phyloP scores from a whole-genome alignment of 2,329 filamentous ascomycete genomes.

The Leptographium wingfieldii region DNA sequence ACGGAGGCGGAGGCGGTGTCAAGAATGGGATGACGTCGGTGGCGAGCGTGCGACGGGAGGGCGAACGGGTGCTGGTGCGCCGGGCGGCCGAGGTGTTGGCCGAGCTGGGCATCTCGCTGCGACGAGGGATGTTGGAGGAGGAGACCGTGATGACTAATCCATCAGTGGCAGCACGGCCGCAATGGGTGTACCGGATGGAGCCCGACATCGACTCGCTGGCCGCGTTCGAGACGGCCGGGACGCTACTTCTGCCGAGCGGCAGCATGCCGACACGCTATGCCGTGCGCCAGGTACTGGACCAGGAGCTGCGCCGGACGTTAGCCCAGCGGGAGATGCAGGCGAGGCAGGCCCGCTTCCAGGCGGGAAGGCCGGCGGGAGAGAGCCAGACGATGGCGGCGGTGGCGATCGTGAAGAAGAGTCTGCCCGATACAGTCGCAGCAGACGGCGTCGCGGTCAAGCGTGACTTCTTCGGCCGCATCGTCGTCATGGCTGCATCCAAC shows the following conservation, averaged over 20 bases:
- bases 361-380: conserved; percentile 26
- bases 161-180: conserved; percentile 37
- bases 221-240: conserved; percentile 56
- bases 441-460: conserved; percentile 38
- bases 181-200: conserved; percentile 89
- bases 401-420: neutral
- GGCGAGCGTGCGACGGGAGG: conserved; percentile 79
- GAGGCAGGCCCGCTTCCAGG: conserved; percentile 51
- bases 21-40: conserved; percentile 42
- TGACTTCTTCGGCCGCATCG: conserved; percentile 75
- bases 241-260: conserved; percentile 40
- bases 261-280: conserved; percentile 77
- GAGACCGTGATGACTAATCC: conserved; percentile 11
- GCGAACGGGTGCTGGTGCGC: conserved; percentile 68
- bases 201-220: conserved; percentile 74
- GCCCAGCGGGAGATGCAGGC: conserved; percentile 52
- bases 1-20: conserved; percentile 41
- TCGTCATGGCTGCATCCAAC: conserved; percentile 24
- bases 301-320: conserved; percentile 69
- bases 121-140: conserved; percentile 63
- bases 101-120: conserved; percentile 70
- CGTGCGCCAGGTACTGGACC: conserved; percentile 83
- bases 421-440: conserved; percentile 17
- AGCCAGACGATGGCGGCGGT: neutral
- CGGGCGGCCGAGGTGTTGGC: conserved; percentile 70